These are phyloP conservation scores for Trichoderma virens DNA, from an alignment of 495 filamentous ascomycete genomes.

Conservation along the genomic window DNA sequence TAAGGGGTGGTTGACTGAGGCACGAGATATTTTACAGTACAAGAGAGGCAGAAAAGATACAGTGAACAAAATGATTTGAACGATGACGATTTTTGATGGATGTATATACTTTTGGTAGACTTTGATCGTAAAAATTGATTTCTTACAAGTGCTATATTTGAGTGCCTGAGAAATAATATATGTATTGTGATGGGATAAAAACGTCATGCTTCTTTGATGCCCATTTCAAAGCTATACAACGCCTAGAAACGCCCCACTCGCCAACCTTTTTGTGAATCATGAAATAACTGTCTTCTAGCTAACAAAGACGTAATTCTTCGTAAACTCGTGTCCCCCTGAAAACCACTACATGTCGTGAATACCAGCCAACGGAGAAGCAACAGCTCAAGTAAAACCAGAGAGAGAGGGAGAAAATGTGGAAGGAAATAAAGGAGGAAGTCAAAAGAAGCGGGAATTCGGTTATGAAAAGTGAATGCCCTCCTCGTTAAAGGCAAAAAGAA, in stretches of 20 bases:
- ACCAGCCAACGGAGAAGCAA: no score
- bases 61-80: neutral
- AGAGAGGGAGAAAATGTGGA: neutral
- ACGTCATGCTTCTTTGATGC: neutral
- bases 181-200: neutral
- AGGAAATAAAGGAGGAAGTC: neutral
- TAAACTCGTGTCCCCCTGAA: neutral
- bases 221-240: neutral
- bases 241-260: neutral
- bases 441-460: neutral
- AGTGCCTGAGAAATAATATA: neutral
- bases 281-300: no score
- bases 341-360: neutral
- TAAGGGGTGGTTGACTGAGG: no score
- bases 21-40: no score
- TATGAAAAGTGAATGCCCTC: slow-evolving; percentile 14
- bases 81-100: no score
- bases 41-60: no score
- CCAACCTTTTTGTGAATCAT: slow-evolving; percentile 1
- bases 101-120: no score
- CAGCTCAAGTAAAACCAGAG: neutral
- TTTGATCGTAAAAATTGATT: no score
- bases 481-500: slow-evolving; percentile 28
- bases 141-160: no score
- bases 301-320: neutral